A percentile compares a stretch with the other conserved stretches of the same genome.
Conservation (phyloP, 1,139 yeast species). For the Sugiyamaella pinicola region DNA sequence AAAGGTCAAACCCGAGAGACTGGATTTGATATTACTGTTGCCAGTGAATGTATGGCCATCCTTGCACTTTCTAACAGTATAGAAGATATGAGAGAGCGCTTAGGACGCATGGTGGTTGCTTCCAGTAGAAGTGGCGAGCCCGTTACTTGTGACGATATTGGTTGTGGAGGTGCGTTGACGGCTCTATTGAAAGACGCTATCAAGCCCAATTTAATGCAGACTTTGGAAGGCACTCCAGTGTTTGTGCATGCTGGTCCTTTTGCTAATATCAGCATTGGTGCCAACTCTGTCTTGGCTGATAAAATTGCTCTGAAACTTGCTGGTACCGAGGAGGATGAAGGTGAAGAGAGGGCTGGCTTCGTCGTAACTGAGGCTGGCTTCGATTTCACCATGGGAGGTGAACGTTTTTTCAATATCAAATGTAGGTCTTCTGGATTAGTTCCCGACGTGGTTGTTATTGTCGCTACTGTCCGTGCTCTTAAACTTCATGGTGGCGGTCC, state of each 20-base stretch:
- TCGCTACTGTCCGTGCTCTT: slow-evolving; percentile 95
- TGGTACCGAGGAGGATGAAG: slow-evolving; percentile 61
- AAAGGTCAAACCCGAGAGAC: slow-evolving; percentile 85
- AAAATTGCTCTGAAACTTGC: slow-evolving; percentile 91
- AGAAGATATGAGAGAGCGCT: slow-evolving; percentile 84
- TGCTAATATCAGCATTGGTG: slow-evolving; percentile 97
- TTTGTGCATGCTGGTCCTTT: slow-evolving; percentile 99
- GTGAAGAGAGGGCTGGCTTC: slow-evolving; percentile 73
- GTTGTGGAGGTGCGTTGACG: slow-evolving; percentile 96
- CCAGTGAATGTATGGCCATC: slow-evolving; percentile 97
- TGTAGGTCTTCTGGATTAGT: slow-evolving; percentile 88
- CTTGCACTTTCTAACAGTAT: slow-evolving; percentile 86
- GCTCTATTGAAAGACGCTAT: slow-evolving; percentile 96
- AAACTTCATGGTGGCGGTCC: slow-evolving; percentile 99
- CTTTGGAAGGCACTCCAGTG: slow-evolving; percentile 94
- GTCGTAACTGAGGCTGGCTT: slow-evolving; percentile 98
- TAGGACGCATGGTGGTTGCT: slow-evolving; percentile 91
- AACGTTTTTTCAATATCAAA: slow-evolving; percentile 93
- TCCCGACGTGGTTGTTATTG: slow-evolving; percentile 93
- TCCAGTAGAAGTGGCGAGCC: slow-evolving; percentile 82
- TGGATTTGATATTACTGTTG: slow-evolving; percentile 96
- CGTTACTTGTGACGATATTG: slow-evolving; percentile 92
- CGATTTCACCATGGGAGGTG: slow-evolving; percentile 99
- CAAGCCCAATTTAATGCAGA: slow-evolving; percentile 97
- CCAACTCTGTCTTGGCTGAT: slow-evolving; percentile 87